These are phyloP conservation scores for Ogataea paradorogensis DNA, from an alignment of 805 yeast species.

Conservation along the genomic window DNA sequence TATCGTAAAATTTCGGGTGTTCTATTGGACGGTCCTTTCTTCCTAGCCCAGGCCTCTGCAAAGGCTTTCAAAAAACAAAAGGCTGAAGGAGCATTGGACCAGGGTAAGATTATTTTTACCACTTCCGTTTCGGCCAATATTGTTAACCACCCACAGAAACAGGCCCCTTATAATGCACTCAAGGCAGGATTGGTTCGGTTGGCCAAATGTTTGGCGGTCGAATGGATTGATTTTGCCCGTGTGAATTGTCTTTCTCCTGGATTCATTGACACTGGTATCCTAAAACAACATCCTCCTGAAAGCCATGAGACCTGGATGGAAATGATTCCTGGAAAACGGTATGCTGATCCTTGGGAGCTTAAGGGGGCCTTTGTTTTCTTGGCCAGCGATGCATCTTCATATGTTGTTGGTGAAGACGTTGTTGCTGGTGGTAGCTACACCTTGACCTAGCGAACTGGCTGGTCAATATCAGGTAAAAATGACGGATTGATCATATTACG, in stretches of 20 bases:
- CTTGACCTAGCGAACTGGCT: conserved; percentile 23
- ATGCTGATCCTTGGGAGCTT: conserved; percentile 45
- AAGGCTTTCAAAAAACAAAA: conserved; percentile 35
- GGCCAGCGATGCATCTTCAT: conserved; percentile 52
- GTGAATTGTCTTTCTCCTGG: conserved; percentile 34
- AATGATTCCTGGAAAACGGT: conserved; percentile 44
- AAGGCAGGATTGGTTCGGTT: conserved; percentile 49
- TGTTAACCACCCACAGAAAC: conserved; percentile 50
- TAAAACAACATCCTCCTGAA: conserved; percentile 25
- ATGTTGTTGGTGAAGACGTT: conserved; percentile 49
- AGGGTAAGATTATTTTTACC: conserved; percentile 39
- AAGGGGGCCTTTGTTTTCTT: conserved; percentile 51
- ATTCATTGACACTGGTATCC: conserved; percentile 37
- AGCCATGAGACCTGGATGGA: conserved; percentile 31
- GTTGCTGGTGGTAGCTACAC: conserved; percentile 49
- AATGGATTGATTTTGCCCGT: conserved; percentile 49
- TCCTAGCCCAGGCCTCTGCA: conserved; percentile 50
- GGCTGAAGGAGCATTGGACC: background rate
- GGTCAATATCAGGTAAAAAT: too few relatives aligned
- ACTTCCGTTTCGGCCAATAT: conserved; percentile 57
- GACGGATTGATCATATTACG: too few relatives aligned
- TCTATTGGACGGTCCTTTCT: conserved; percentile 47
- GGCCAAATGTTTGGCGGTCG: conserved; percentile 46
- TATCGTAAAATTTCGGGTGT: conserved; percentile 23
- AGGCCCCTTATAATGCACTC: conserved; percentile 48